A percentile compares a stretch with the other conserved stretches of the same genome.
Evolutionary conservation across 2,329 filamentous ascomycete genomes (phyloP).

Genomic region (Fusarium sp.): DNA sequence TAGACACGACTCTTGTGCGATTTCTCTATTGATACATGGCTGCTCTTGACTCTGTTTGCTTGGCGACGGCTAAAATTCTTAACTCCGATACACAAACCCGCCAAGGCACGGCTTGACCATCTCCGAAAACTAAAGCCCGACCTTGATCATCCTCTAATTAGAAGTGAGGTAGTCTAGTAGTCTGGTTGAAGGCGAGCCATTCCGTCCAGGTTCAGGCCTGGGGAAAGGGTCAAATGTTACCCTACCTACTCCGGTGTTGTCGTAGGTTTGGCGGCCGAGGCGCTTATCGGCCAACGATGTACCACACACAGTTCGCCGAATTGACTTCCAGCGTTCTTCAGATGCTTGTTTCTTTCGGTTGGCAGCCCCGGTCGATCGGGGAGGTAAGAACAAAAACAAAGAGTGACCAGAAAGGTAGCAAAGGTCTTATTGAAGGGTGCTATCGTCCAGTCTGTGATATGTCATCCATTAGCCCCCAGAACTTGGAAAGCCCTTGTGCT

Average conservation of each 20-base stretch:
- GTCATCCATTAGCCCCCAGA: not conserved
- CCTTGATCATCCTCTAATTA: not conserved
- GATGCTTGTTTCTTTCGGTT: not conserved
- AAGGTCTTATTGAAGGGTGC: not conserved
- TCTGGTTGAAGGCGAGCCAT: not conserved
- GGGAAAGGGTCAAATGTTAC: not conserved
- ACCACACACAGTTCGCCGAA: conserved; percentile 13
- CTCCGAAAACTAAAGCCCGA: not conserved
- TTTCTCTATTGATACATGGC: not conserved
- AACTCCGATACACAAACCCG: not conserved
- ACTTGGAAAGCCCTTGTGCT: not conserved
- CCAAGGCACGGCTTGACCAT: not conserved
- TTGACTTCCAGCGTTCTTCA: not conserved
- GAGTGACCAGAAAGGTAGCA: not conserved
- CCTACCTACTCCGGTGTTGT: conserved; percentile 1
- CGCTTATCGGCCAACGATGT: not conserved
- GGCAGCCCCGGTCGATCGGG: not conserved
- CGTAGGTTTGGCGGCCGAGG: not conserved
- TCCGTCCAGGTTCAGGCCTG: not conserved
- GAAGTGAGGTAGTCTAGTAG: not conserved
- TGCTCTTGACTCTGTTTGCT: not conserved
- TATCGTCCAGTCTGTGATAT: not conserved
- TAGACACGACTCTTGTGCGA: not conserved
- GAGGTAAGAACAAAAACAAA: not conserved
- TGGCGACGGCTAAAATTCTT: not conserved